phyloP scores from a whole-genome alignment of 2,329 filamentous ascomycete species.

The Ascochyta rabiei region DNA sequence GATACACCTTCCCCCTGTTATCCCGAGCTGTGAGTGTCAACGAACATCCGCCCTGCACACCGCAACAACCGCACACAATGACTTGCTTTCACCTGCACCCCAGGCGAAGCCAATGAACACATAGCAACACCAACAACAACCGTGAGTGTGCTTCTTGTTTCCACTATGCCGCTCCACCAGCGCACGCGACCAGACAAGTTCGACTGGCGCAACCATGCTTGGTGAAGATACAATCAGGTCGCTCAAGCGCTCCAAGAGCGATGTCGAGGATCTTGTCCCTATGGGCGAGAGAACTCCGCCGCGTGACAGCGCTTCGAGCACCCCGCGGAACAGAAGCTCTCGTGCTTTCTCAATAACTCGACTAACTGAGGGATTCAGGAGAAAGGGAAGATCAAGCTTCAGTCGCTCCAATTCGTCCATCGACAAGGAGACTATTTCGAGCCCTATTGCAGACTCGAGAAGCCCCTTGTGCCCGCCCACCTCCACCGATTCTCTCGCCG shows the following conservation, averaged over 20 bases:
- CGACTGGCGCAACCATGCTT: conserved; percentile 23
- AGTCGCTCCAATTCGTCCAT: conserved; percentile 25
- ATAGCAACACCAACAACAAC: conserved; percentile 11
- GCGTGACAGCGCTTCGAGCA: conserved; percentile 13
- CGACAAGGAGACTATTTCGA: conserved; percentile 33
- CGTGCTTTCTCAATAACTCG: conserved; percentile 37
- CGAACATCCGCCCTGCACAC: conserved; percentile 22
- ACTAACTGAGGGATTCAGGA: conserved; percentile 36
- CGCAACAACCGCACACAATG: conserved; percentile 32
- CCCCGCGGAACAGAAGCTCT: conserved; percentile 12
- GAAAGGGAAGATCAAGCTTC: conserved; percentile 22
- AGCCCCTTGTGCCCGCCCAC: conserved; percentile 26
- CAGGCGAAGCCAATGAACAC: conserved; percentile 17
- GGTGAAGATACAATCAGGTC: conserved; percentile 24
- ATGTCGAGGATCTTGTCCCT: conserved; percentile 26
- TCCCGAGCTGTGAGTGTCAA: conserved; percentile 26
- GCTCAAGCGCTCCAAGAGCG: conserved; percentile 35
- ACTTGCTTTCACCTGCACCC: conserved; percentile 32
- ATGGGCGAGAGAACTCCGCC: conserved; percentile 23
- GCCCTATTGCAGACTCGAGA: conserved; percentile 27
- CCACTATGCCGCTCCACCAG: conserved; percentile 11
- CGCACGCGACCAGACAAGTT: not conserved
- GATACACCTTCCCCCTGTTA: conserved; percentile 9
- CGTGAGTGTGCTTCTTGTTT: conserved; percentile 30
- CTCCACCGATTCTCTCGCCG: conserved; percentile 6